A percentile compares a stretch with the other conserved stretches of the same genome.
Conservation (phyloP, 2,329 filamentous ascomycete genomes). For the Botrytis medusae region DNA sequence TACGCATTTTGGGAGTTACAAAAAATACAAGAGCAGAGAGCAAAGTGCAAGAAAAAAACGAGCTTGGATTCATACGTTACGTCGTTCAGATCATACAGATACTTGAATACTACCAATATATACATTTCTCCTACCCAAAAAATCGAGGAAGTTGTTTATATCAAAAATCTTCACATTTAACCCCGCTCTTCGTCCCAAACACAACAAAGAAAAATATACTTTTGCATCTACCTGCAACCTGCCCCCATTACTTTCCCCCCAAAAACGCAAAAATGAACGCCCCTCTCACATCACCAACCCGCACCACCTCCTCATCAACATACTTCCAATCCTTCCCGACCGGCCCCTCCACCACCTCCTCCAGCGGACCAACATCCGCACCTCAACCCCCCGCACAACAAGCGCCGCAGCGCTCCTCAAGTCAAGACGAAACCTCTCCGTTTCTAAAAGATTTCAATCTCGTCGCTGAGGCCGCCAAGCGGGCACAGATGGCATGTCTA, state of each 20-base stretch:
- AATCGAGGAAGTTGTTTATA: not conserved
- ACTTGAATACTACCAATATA: not conserved
- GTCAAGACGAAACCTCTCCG: slow-evolving; percentile 53
- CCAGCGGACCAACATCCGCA: slow-evolving; percentile 25
- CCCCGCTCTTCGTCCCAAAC: not conserved
- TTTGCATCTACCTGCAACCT: not conserved
- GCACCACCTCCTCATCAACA: slow-evolving; percentile 38
- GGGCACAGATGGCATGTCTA: slow-evolving; percentile 85
- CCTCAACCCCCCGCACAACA: slow-evolving; percentile 26
- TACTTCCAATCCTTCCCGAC: slow-evolving; percentile 25
- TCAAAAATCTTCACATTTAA: not conserved
- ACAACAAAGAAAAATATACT: not conserved
- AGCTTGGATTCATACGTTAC: not conserved
- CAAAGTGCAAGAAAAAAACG: not conserved
- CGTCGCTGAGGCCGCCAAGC: slow-evolving; percentile 87
- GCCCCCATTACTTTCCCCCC: not conserved
- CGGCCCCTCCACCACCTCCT: slow-evolving; percentile 21
- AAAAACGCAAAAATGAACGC: slow-evolving; percentile 17
- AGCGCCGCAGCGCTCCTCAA: slow-evolving; percentile 20
- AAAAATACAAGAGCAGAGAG: not conserved
- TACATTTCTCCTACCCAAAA: not conserved
- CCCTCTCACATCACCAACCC: slow-evolving; percentile 17
- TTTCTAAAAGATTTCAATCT: slow-evolving; percentile 82
- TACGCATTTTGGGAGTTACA: not conserved
- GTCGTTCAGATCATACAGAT: not conserved